Percentiles rank a stretch among this genome's conserved stretches.
These are phyloP conservation scores for Medicago ruthenica DNA, from an alignment of 306 rosid genomes.

Conservation along the genomic window DNA sequence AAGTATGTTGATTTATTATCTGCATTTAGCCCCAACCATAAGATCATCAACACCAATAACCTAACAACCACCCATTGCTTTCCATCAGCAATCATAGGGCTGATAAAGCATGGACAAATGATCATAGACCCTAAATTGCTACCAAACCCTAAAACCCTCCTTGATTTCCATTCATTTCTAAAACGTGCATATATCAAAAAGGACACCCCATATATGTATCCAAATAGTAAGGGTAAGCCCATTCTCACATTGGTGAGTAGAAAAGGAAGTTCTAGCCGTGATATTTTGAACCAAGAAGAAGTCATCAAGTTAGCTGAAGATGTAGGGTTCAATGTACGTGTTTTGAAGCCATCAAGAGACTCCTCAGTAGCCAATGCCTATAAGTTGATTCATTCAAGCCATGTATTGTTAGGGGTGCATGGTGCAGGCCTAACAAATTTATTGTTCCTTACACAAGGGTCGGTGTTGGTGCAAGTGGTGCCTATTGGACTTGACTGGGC, in stretches of 20 bases:
- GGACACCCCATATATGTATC: not conserved
- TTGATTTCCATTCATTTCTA: conserved; percentile 44
- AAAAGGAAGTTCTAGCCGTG: conserved; percentile 24
- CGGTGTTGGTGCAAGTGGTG: conserved; percentile 54
- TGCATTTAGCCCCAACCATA: conserved; percentile 33
- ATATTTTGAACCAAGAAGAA: conserved; percentile 42
- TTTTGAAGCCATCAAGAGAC: conserved; percentile 36
- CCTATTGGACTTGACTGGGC: conserved; percentile 56
- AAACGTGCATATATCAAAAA: conserved; percentile 25
- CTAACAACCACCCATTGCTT: conserved; percentile 52
- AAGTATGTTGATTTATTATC: conserved; percentile 50
- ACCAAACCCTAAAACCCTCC: conserved; percentile 46
- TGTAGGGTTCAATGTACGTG: conserved; percentile 51
- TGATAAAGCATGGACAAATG: conserved; percentile 53
- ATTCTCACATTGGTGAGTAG: conserved; percentile 37
- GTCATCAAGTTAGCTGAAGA: conserved; percentile 26
- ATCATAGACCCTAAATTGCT: conserved; percentile 46
- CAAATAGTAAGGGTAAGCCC: not conserved
- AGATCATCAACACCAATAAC: conserved; percentile 40
- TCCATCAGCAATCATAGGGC: conserved; percentile 47
- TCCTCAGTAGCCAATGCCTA: conserved; percentile 19
- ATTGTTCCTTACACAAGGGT: conserved; percentile 48
- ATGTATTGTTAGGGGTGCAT: conserved; percentile 60
- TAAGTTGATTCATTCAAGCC: conserved; percentile 40
- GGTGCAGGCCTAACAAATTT: conserved; percentile 61